Evolutionary conservation across 2,329 filamentous ascomycete genomes (phyloP).

Genomic region (Beauveria scarabaeidicola): DNA sequence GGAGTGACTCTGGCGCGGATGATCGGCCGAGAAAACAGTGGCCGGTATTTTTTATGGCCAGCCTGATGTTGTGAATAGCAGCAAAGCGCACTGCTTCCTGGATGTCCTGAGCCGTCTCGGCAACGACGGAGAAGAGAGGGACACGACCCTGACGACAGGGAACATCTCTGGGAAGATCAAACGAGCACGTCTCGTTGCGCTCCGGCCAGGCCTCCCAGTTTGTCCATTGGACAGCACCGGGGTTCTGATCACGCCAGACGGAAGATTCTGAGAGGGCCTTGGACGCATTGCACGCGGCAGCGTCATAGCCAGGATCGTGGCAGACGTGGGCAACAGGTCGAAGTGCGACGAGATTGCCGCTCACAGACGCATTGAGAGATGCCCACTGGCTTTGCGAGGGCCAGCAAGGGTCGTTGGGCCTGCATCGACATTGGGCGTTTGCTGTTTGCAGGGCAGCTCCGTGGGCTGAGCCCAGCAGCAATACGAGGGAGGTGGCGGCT

Average conservation of each 20-base stretch:
- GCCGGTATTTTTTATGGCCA: conserved; percentile 28
- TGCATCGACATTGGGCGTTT: conserved; percentile 29
- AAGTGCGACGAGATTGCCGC: conserved; percentile 40
- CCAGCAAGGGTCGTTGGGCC: conserved; percentile 44
- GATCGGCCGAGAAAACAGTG: conserved; percentile 28
- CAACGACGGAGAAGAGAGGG: conserved; percentile 28
- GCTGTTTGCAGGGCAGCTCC: background rate
- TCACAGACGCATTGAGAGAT: conserved; percentile 39
- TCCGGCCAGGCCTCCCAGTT: conserved; percentile 32
- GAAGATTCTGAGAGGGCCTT: conserved; percentile 22
- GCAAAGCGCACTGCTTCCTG: conserved; percentile 30
- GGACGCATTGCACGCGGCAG: conserved; percentile 30
- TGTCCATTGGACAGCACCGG: conserved; percentile 26
- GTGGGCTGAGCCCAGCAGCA: background rate
- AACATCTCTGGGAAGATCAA: conserved; percentile 18
- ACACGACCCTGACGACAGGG: conserved; percentile 27
- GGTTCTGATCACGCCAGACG: conserved; percentile 26
- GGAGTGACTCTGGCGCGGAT: conserved; percentile 23
- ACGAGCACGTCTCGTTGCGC: conserved; percentile 26
- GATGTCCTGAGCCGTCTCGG: conserved; percentile 23
- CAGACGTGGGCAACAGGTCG: conserved; percentile 42
- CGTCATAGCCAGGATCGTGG: conserved; percentile 36
- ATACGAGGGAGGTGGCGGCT: background rate
- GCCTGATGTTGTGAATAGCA: conserved; percentile 22
- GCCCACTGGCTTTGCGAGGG: conserved; percentile 36